Base-by-base conservation (phyloP, 305 asterid genomes). In the Solanum hybrid region DNA sequence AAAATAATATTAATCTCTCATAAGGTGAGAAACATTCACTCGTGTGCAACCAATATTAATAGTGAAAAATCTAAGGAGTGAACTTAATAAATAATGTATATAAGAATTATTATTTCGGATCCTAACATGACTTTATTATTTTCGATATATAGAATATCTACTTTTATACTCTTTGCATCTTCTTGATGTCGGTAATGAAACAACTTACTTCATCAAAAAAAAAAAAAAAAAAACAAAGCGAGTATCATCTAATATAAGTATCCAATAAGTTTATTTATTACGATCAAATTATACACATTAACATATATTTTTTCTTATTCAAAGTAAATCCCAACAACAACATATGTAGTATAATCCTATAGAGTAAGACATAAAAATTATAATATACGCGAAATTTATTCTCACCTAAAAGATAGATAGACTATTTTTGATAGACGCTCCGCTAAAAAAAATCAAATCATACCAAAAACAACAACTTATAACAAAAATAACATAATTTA, bases 1-100 rank as follows among this genome's bases (percentile, higher is more conserved):
- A 51, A 14, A 45, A 4, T 0, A 2, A 42, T 12, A 37, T 38
- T 38, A 1, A 38, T 10, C 9, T 51, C n/a, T 51, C 0, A 15
- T 51, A n/a, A 51, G n/a, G 22, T 5, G n/a, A 1, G 66, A 15
- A 51, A 51, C n/a, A 51, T 51, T 51, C 66, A 0, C 9, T 51
- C 8, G 0, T 51, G 66, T 15, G 9, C n/a, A 51, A 15, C 9
- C 66, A 51, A 0, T 51, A 51, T 17, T 15, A 15, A 5, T 51
- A 51, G 1, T 5, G n/a, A 0, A 0, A 51, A 51, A 51, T 0
- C 66, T 5, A 51, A 51, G n/a, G 22, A 15, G 0, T 15, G 0
- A 51, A 51, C 0, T 5, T 51, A 15, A 51, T 51, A 51, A 2
- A 51, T 15, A 51, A 51, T 51, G 56, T 12, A 42, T 40, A 29